Base-by-base conservation (phyloP, 2,329 filamentous ascomycete species). In the Claviceps sp. region DNA sequence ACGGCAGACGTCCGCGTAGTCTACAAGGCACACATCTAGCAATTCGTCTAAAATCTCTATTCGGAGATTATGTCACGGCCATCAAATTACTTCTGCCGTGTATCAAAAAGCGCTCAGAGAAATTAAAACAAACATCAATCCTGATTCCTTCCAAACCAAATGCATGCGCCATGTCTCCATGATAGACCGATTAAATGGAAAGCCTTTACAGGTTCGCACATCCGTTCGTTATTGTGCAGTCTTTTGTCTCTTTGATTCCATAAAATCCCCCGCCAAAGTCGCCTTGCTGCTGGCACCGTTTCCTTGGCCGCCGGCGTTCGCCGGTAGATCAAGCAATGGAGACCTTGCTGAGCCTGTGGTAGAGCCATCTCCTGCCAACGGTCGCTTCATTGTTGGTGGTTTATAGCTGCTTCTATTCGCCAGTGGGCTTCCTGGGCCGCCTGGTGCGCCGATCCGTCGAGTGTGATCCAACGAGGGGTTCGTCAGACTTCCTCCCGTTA, bases 391-490 rank as follows among this genome's bases (percentile, higher is more conserved):
- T 0, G 78, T 80, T 1, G 75, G 76, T 11, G 79, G 79, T 16
- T 73, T 73, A 57, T 82, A 84, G 57, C 74, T 73, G n/a, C 70
- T 69, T 37, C 79, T 68, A 58, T 83, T 84, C 8, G 69, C 72
- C 44, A 81, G 68, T 11, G 79, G 79, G 61, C 78, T 82, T n/a
- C 69, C 71, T 0, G 69, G 63, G 14, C 67, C 73, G 8, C 71
- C 72, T 0, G 81, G 81, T 0, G 74, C 79, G 0, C 81, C 81
- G 52, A 84, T 82, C 49, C 77, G 74, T 38, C 80, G 71, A 7
- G 74, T 61, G 3, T 75, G 68, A 52, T 79, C 77, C 0, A 81
- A 59, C 9, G 75, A 71, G 4, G 78, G 75, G 57, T 81, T 81
- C 44, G 73, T 60, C 2, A 75, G 62, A 54, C 71, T 73, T 7